Percentiles rank a stretch among this genome's conserved stretches.
These are phyloP conservation scores for Marasmius sp. DNA, from an alignment of 1,284 basidiomycete species.

Conservation along the genomic window DNA sequence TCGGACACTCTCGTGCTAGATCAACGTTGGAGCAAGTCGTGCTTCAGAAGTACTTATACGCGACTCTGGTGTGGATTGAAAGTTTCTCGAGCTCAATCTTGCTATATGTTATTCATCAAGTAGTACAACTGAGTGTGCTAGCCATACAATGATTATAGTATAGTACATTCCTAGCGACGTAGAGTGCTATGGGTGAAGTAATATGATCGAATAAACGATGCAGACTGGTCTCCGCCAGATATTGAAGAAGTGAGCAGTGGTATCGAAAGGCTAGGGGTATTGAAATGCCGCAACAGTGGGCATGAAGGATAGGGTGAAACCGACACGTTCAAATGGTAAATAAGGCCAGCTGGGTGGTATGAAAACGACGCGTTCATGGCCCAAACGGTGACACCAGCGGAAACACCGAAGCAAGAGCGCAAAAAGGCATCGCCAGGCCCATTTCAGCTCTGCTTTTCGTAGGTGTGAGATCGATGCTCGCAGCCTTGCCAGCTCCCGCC, in stretches of 20 bases:
- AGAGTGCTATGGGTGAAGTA: neutral
- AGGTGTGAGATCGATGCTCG: constrained; percentile 29
- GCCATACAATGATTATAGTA: neutral
- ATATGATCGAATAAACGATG: neutral
- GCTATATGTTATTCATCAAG: neutral
- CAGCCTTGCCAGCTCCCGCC: constrained; percentile 31
- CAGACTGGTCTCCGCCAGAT: neutral
- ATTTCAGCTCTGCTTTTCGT: constrained; percentile 33
- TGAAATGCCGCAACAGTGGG: neutral
- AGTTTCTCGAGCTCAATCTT: neutral
- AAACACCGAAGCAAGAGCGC: constrained; percentile 26
- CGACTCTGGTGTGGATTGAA: too few species aligned
- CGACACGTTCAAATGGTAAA: neutral
- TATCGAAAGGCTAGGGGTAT: neutral
- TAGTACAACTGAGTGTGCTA: neutral
- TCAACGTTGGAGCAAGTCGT: too few species aligned
- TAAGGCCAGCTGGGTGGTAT: neutral
- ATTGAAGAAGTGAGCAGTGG: neutral
- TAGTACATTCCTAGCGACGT: too few species aligned
- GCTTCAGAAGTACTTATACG: too few species aligned
- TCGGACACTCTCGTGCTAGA: too few species aligned
- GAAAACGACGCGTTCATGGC: constrained; percentile 1
- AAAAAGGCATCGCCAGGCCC: constrained; percentile 35
- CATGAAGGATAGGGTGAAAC: neutral
- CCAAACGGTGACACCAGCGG: constrained; percentile 23